Evolutionary conservation across 768 basidiomycete species (phyloP), one percentile per base, ranked within the genome.

Genomic region (Termitomyces sp.): DNA sequence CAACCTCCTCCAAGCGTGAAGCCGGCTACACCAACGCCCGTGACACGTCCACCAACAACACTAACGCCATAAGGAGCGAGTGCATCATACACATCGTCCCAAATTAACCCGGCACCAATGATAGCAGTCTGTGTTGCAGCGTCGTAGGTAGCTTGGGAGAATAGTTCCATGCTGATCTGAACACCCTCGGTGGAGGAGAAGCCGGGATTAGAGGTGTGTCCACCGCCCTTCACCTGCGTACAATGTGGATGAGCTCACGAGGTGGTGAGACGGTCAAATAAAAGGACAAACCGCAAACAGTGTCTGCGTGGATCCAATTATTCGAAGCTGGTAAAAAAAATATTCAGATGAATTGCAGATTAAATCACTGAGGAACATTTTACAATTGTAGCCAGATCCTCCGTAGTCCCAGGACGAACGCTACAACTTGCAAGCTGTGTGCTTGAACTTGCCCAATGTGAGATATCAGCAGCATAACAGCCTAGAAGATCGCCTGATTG

Each of bases 151-250:
- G 82, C 74, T 18, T 76, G 59, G 4, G 72, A 71, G 64, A 86
- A 84, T 1, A 74, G 69, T 39, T 59, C 66, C 81, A 86, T 79
- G 8, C 80, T 68, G 8, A 87, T 85, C 14, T 82, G 83, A 13
- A 87, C 77, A 32, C 84, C 85, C 1, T 65, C 59, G 0, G 85
- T 86, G 0, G 86, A 86, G 0, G 83, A 83, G 58, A 85, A 85
- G 2, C 78, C 78, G 0, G 74, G 77, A 62, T 84, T 85, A 2
- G 74, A 62, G 0, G 79, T 58, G 65, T 87, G 85, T 0, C 85
- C 85, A 16, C 82, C 85, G n/a, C 84, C 79, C 66, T 84, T 87
- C 53, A 86, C 77, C 84, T 84, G 46, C 29, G 6, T 18, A 29
- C 10, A 5, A 10, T 20, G 37, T 29, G 29, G 13, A 47, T 20